Evolutionary conservation across 73 alveolate species (phyloP).

Genomic region (Tetrahymena elliotti): DNA sequence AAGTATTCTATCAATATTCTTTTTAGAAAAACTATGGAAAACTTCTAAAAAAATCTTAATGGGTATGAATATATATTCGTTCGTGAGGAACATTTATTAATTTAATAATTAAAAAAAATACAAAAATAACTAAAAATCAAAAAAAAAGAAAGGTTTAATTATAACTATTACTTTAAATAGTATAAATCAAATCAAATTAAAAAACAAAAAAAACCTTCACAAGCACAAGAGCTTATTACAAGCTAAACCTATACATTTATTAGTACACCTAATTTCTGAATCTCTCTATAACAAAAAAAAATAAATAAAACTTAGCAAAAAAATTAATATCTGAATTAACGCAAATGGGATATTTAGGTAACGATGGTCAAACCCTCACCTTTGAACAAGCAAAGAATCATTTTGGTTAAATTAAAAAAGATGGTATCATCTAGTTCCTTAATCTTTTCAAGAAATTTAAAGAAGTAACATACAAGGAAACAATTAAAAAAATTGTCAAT

Average conservation of each 20-base stretch:
- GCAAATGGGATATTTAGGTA: conserved; percentile 23
- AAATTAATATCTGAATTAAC: background rate
- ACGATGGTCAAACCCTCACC: conserved; percentile 12
- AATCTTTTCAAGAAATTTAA: conserved; percentile 40
- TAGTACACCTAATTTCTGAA: background rate
- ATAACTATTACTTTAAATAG: background rate
- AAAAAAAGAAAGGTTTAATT: background rate
- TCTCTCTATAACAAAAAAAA: background rate
- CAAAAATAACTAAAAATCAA: background rate
- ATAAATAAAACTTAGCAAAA: background rate
- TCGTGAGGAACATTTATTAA: background rate
- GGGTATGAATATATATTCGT: background rate
- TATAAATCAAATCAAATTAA: background rate
- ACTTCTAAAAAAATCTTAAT: too few relatives aligned
- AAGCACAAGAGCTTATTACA: too few relatives aligned
- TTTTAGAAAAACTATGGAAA: background rate
- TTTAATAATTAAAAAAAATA: too few relatives aligned
- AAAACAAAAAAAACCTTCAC: background rate
- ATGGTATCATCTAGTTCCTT: conserved; percentile 58
- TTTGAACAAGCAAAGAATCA: conserved; percentile 42
- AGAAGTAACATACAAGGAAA: background rate
- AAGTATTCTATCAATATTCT: too few relatives aligned
- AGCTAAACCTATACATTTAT: too few relatives aligned
- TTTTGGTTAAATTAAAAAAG: conserved; percentile 36
- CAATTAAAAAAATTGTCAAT: background rate